Evolutionary conservation across 495 filamentous ascomycete species (phyloP), one percentile per base, ranked within the genome.

Genomic region (Hypoxylon intermedium): DNA sequence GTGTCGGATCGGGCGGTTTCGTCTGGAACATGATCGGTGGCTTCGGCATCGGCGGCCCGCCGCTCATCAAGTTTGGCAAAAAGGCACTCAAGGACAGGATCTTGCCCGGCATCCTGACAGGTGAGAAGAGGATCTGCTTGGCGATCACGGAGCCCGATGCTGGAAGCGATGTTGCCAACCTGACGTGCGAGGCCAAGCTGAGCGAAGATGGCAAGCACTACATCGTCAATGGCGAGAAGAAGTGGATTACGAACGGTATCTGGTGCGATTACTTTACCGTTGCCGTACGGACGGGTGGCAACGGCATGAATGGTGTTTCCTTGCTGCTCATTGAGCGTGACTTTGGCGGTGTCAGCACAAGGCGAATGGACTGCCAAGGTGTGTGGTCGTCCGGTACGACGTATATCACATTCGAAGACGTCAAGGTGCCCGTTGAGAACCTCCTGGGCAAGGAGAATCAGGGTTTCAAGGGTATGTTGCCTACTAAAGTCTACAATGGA

Each of bases 151-250:
- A 85, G 67, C 77, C 82, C 42, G 83, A 83, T 59, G 82, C 81
- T 9, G 82, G 78, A 21, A 76, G 71, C 70, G 94, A 98, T 73
- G 94, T 98, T 12, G 94, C 94, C 48, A 97, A 95, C 76, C 75
- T 98, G 33, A 93, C 87, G 19, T 97, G 93, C 72, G 92, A 97
- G 80, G 94, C 94, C 21, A 96, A 95, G 79, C 87, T 96, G 37
- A 87, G 82, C 47, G 85, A 91, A 64, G 93, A 97, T 70, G 94
- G 94, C 69, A 98, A 97, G 82, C 91, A 97, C 75, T 98, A 95
- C 75, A 97, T 98, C 57, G 94, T 98, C 75, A 98, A 98, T 71
- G 94, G 94, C 36, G 94, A 97, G 83, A 98, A 98, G 87, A 98
- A 98, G 76, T 98, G 94, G 94, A 98, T 98, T 75, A 97, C 93